Evolutionary conservation across 2,329 filamentous ascomycete species (phyloP).

Genomic region (Sordariomycetes sp.): DNA sequence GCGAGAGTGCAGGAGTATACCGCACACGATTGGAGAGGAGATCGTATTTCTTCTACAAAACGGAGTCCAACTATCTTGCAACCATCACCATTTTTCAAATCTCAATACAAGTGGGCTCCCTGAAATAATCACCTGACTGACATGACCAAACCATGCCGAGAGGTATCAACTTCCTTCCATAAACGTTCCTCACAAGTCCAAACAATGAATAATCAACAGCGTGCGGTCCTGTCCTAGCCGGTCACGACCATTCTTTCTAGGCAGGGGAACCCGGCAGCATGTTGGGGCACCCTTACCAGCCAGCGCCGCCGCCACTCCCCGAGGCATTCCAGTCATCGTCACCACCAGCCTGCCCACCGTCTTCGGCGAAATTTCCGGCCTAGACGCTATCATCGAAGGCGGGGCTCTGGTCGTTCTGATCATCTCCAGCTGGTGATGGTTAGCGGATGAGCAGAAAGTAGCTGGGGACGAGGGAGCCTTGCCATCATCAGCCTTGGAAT

Average conservation of each 20-base stretch:
- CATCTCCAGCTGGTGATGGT: not conserved
- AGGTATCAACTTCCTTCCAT: not conserved
- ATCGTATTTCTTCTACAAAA: not conserved
- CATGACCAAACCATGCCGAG: not conserved
- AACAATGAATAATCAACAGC: not conserved
- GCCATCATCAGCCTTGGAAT: not conserved
- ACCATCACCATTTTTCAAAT: not conserved
- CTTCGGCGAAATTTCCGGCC: not conserved
- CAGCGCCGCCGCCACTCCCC: conserved; percentile 5
- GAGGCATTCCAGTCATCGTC: not conserved
- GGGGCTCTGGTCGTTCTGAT: not conserved
- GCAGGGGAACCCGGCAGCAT: not conserved
- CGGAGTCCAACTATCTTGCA: not conserved
- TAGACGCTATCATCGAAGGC: not conserved
- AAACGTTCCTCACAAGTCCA: not conserved
- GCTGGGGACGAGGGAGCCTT: not conserved
- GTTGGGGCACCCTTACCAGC: conserved; percentile 5
- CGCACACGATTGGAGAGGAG: not conserved
- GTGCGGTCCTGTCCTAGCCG: not conserved
- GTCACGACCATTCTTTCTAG: not conserved
- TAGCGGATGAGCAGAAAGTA: not conserved
- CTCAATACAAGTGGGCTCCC: not conserved
- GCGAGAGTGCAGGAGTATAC: not conserved
- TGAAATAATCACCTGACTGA: not conserved
- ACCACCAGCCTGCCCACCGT: not conserved